These are phyloP conservation scores for Globisporangium nunn DNA, from an alignment of 352 stramenopile species.

Conservation along the genomic window DNA sequence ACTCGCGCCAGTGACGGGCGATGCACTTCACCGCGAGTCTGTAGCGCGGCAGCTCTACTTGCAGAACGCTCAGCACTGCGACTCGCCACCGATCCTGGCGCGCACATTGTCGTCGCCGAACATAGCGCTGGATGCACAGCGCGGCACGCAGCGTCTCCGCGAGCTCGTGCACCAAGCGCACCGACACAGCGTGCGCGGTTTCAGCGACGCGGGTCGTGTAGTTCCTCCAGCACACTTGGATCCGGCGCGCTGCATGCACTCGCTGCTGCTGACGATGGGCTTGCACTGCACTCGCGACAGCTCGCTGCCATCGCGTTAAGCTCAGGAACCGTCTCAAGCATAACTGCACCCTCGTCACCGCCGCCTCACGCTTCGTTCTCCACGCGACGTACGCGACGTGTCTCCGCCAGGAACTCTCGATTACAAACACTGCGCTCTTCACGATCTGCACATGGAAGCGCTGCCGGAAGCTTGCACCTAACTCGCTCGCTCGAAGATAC, in stretches of 20 bases:
- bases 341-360: constrained; percentile 5
- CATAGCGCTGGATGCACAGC: constrained; percentile 32
- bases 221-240: constrained; percentile 11
- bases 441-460: constrained; percentile 29
- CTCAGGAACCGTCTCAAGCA: constrained; percentile 1
- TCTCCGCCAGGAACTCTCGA: constrained; percentile 46
- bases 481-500: constrained; percentile 30
- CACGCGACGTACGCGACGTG: constrained; percentile 16
- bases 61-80: constrained; percentile 21
- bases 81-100: constrained; percentile 24
- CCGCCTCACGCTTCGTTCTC: constrained; percentile 2
- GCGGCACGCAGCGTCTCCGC: constrained; percentile 17
- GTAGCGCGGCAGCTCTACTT: constrained; percentile 20
- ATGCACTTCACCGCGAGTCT: constrained; percentile 15
- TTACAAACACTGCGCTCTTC: constrained; percentile 31
- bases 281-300: neutral
- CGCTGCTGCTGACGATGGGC: constrained; percentile 1
- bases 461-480: constrained; percentile 21
- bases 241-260: constrained; percentile 1
- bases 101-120: constrained; percentile 9
- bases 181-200: constrained; percentile 1
- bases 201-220: constrained; percentile 5
- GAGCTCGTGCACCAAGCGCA: constrained; percentile 14
- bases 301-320: constrained; percentile 7
- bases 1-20: constrained; percentile 17